These are phyloP conservation scores for Phyllosticta citriasiana DNA, from an alignment of 2,329 filamentous ascomycete species.

Conservation along the genomic window DNA sequence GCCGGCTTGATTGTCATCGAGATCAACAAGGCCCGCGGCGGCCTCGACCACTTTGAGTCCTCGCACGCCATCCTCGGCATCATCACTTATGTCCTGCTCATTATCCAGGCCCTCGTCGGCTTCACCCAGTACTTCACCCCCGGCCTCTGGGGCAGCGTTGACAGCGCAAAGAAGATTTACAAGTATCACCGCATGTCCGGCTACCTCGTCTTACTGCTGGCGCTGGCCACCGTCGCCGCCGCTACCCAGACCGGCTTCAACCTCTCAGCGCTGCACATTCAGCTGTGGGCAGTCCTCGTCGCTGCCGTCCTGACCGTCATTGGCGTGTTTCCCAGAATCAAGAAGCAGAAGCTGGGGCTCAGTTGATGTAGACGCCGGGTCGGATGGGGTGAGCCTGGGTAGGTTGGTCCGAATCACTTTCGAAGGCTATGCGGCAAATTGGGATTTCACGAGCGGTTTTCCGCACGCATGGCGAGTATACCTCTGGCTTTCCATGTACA, in stretches of 20 bases:
- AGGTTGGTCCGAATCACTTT: background rate
- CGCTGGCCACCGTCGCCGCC: constrained; percentile 63
- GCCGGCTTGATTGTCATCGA: constrained; percentile 63
- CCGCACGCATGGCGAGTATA: background rate
- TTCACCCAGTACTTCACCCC: constrained; percentile 75
- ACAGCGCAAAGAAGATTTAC: constrained; percentile 72
- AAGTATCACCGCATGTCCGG: constrained; percentile 79
- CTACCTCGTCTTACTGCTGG: constrained; percentile 60
- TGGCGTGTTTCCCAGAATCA: constrained; percentile 69
- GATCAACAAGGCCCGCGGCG: constrained; percentile 67
- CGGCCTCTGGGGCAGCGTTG: constrained; percentile 63
- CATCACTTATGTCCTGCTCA: constrained; percentile 57
- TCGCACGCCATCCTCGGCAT: constrained; percentile 77
- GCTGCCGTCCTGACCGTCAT: constrained; percentile 54
- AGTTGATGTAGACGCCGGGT: background rate
- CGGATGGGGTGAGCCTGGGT: background rate
- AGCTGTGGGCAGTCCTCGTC: constrained; percentile 66
- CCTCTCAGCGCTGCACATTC: constrained; percentile 55
- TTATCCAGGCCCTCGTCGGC: constrained; percentile 67
- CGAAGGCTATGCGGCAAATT: background rate
- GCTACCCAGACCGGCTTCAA: constrained; percentile 72
- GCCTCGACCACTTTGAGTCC: constrained; percentile 65
- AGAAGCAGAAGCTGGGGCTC: constrained; percentile 69
- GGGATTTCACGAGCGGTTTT: background rate
- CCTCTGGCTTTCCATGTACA: background rate